These are phyloP conservation scores for Solanum chmielewskii DNA, from an alignment of 257 asterid genomes.

Conservation along the genomic window DNA sequence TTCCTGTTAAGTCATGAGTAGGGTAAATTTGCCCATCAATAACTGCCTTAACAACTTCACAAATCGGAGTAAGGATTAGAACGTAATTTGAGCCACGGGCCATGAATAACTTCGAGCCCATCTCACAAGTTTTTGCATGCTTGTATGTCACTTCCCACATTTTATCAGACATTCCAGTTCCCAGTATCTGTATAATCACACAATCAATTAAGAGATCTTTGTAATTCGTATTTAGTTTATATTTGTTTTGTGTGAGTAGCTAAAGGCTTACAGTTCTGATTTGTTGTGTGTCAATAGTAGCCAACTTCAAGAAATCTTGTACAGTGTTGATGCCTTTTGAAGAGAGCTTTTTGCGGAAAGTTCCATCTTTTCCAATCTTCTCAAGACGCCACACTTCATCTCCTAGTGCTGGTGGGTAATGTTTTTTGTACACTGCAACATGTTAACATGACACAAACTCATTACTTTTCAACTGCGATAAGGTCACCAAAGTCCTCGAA, in stretches of 20 bases:
- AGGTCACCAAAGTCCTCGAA: neutral
- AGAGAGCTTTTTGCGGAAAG: slow-evolving; percentile 40
- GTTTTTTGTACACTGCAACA: slow-evolving; percentile 59
- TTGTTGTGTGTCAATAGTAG: slow-evolving; percentile 16
- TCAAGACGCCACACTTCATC: slow-evolving; percentile 74
- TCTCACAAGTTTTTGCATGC: slow-evolving; percentile 57
- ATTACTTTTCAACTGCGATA: too few species aligned
- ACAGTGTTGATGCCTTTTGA: slow-evolving; percentile 32
- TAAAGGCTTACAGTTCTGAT: slow-evolving; percentile 32
- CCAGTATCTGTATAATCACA: slow-evolving; percentile 29
- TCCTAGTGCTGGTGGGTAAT: slow-evolving; percentile 48
- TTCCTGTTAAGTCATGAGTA: slow-evolving; percentile 4
- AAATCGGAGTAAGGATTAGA: slow-evolving; percentile 33
- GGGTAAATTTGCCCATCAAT: slow-evolving; percentile 19
- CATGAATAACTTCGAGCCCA: slow-evolving; percentile 39
- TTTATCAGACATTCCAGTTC: slow-evolving; percentile 62
- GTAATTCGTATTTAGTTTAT: neutral
- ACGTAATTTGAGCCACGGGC: slow-evolving; percentile 14
- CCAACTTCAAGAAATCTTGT: slow-evolving; percentile 59
- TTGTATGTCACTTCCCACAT: slow-evolving; percentile 47
- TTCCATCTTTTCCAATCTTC: slow-evolving; percentile 67
- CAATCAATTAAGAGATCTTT: neutral
- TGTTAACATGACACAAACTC: neutral
- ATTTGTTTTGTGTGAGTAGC: neutral
- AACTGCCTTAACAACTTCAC: slow-evolving; percentile 35